phyloP scores from a whole-genome alignment of 768 basidiomycete species.

The Calocera viscosa region DNA sequence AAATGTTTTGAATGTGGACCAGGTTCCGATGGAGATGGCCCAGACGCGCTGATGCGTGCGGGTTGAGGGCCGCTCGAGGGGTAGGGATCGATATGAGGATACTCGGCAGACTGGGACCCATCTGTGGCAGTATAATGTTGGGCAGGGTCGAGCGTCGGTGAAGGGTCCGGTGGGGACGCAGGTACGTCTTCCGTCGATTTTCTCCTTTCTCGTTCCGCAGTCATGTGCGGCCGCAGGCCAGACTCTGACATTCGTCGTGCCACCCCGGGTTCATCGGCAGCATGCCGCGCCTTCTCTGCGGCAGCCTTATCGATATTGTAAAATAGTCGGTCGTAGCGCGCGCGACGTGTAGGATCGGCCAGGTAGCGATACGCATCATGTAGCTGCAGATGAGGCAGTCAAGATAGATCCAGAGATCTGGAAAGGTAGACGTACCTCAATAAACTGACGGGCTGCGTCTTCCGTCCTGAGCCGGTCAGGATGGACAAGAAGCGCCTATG shows the following conservation, averaged over 20 bases:
- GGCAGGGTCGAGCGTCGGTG: too few relatives aligned
- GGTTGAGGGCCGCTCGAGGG: background rate
- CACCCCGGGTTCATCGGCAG: background rate
- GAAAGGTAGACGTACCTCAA: constrained; percentile 36
- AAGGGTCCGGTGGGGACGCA: background rate
- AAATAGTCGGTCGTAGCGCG: constrained; percentile 2
- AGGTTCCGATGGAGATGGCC: too few relatives aligned
- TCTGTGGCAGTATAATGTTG: background rate
- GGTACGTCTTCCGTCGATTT: background rate
- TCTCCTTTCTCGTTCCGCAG: background rate
- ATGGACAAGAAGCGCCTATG: background rate
- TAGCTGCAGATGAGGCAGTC: constrained; percentile 25
- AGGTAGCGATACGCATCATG: constrained; percentile 46
- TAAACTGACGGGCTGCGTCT: constrained; percentile 42
- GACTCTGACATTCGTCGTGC: background rate
- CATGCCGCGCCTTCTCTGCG: constrained; percentile 8
- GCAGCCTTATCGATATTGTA: constrained; percentile 12
- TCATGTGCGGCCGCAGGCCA: background rate
- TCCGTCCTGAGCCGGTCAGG: constrained; percentile 28
- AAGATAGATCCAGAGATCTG: background rate
- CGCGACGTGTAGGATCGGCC: constrained; percentile 30
- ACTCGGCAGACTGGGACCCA: background rate
- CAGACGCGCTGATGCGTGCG: too few relatives aligned
- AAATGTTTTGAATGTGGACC: too few relatives aligned
- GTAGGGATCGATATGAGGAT: background rate